Evolutionary conservation across 352 stramenopile species (phyloP).

Genomic region (Phytophthora uliginosa): DNA sequence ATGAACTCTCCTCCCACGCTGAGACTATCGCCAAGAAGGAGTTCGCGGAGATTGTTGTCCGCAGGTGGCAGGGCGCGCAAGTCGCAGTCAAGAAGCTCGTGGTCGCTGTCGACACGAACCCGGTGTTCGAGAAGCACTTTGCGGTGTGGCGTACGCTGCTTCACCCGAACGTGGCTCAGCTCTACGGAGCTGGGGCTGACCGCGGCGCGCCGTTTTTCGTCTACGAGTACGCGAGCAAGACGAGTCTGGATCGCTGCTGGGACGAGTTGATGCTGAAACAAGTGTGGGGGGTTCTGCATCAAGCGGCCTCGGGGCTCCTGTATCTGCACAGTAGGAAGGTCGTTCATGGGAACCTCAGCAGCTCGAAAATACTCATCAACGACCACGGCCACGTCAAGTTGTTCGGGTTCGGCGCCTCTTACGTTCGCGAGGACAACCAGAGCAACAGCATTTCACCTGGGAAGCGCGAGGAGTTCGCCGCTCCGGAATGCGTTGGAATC

Average conservation of each 20-base stretch:
- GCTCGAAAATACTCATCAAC: conserved; percentile 46
- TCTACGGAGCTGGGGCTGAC: conserved; percentile 31
- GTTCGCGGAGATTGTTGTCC: conserved; percentile 21
- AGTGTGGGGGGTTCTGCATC: conserved; percentile 17
- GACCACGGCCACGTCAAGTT: conserved; percentile 35
- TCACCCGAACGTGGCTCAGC: conserved; percentile 40
- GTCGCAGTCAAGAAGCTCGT: conserved; percentile 40
- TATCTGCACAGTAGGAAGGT: conserved; percentile 44
- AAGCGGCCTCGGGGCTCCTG: conserved; percentile 19
- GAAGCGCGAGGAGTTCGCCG: conserved; percentile 30
- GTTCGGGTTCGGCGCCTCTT: conserved; percentile 44
- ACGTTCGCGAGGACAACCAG: conserved; percentile 32
- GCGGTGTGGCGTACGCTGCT: conserved; percentile 27
- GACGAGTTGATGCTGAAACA: conserved; percentile 13
- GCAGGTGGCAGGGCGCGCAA: conserved; percentile 31
- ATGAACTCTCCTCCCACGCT: conserved; percentile 1
- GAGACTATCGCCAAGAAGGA: not conserved
- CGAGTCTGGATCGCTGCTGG: conserved; percentile 38
- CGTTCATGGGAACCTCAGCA: conserved; percentile 51
- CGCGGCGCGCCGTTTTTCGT: conserved; percentile 42
- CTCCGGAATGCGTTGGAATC: conserved; percentile 35
- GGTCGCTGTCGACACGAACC: conserved; percentile 22
- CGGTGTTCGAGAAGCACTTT: conserved; percentile 43
- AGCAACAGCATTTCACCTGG: conserved; percentile 26
- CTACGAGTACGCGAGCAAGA: conserved; percentile 32